Evolutionary conservation across 352 stramenopile species (phyloP), one percentile per base, ranked within the genome.

Genomic region (Achlya hypogyna): DNA sequence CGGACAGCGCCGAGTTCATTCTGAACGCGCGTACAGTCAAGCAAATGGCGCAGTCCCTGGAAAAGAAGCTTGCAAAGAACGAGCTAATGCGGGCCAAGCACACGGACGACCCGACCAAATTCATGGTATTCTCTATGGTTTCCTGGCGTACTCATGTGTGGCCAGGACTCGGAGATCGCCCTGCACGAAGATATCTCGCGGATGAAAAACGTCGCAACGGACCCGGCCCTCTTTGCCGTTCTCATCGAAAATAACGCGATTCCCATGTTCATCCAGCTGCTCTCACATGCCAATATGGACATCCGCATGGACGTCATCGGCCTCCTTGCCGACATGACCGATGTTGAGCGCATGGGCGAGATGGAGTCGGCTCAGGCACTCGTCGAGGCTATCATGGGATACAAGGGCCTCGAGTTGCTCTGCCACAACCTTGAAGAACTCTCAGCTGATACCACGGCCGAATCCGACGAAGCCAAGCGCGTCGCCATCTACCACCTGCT

Each of bases 281-380:
- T 96, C 16, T 70, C 81, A 27, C 88, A 96, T 71, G 80, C 88
- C 32, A 96, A 96, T 69, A 63, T 86, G 23, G 87, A 95, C 65
- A 86, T 90, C 32, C 74, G 74, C 28, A 71, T 88, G 49, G 66
- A 74, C 59, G 76, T 89, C 4, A 20, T 86, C 22, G 68, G 75
- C 31, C 67, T 96, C 22, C 53, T 93, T 10, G 77, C 80, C 1
- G 84, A 93, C 20, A 62, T 95, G 0, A 94, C 87, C 40, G 78
- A 86, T 51, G 79, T 84, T 20, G 88, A 93, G 68, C 75, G 71
- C 31, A 10, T 74, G 72, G 10, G 43, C 12, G 60, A 51, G 20
- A 72, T 89, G 51, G 76, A 80, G 47, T 75, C 75, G 3, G 70
- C 78, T 2, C 67, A 69, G 22, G 49, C 63, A 28, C 70, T 94